Base-by-base conservation (phyloP, 2,329 filamentous ascomycete species). In the Alternaria panax region DNA sequence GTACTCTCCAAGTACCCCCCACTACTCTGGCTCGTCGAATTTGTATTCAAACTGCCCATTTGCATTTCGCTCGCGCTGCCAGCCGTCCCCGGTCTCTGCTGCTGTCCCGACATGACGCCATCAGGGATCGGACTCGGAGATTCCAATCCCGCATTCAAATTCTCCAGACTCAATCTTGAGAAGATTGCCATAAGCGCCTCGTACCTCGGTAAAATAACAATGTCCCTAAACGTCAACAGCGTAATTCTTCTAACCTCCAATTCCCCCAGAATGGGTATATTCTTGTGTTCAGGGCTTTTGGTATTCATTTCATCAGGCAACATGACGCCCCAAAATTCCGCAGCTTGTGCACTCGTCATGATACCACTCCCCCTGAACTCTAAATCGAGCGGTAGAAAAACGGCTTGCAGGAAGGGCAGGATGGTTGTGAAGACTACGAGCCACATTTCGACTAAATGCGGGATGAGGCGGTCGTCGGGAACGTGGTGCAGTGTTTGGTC, bases 391-490 rank as follows among this genome's bases (percentile, higher is more conserved):
- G 93, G 95, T 2, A 99, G 82, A 74, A 99, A 97, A 1, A 97
- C 93, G 1, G 94, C 93, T 80, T 98, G 94, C 70, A 99, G 89
- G 73, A 97, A 98, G 0, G 95, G 95, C 5, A 98, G 80, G 36
- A 98, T 92, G 7, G 87, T 91, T 3, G 92, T 94, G 71, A 97
- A 97, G 0, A 95, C 93, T 46, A 95, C 89, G 59, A 96, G 87
- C 95, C 95, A 99, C 73, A 97, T 88, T 74, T 97, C 92, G 2
- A 97, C 94, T 1, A 99, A 83, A 56, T 92, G 88, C 0, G 92
- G 92, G 22, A 98, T 92, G n/a, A 98, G 86, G 32, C 90, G 87
- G 61, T 97, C 93, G 72, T 98, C 94, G 0, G 92, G 85, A 0
- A 92, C 88, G 45, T 87, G 87, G 50, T 89, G 87, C 18, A 98